Conservation (phyloP, 345 rosid species). For the Xanthoceras sorbifolium region DNA sequence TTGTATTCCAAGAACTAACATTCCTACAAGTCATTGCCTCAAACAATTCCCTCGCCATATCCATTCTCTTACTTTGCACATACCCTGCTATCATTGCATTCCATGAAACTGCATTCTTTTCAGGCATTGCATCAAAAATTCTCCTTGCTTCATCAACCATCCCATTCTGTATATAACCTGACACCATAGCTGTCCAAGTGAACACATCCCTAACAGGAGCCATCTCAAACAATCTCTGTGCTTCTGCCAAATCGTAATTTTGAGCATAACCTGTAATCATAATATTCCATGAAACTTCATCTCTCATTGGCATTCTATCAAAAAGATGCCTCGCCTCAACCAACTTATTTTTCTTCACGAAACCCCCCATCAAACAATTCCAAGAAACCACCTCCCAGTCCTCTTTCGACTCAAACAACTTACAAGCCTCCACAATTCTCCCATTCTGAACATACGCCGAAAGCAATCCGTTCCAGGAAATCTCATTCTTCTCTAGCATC, state of each 20-base stretch:
- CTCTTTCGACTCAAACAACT: constrained; percentile 42
- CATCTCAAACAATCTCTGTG: constrained; percentile 46
- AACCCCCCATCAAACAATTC: constrained; percentile 71
- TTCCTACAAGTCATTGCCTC: constrained; percentile 56
- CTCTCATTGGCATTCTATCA: constrained; percentile 44
- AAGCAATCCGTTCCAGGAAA: constrained; percentile 62
- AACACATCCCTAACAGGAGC: constrained; percentile 56
- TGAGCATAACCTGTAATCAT: constrained; percentile 64
- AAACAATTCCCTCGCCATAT: constrained; percentile 58
- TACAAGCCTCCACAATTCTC: constrained; percentile 52
- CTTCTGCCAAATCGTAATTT: constrained; percentile 47
- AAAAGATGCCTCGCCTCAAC: constrained; percentile 51
- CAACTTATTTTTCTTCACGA: constrained; percentile 47
- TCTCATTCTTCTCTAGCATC: constrained; percentile 50
- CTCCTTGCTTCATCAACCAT: constrained; percentile 55
- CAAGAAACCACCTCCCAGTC: constrained; percentile 64
- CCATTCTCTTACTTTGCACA: constrained; percentile 53
- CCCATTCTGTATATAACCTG: constrained; percentile 59
- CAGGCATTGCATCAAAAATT: constrained; percentile 54
- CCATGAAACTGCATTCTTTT: constrained; percentile 60
- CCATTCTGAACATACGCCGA: constrained; percentile 64
- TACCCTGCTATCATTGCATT: constrained; percentile 74
- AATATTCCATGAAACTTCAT: constrained; percentile 62
- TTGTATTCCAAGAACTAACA: constrained; percentile 67
- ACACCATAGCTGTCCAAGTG: constrained; percentile 68